Conservation (phyloP, 352 stramenopile species). For the Globisporangium barbulae region DNA sequence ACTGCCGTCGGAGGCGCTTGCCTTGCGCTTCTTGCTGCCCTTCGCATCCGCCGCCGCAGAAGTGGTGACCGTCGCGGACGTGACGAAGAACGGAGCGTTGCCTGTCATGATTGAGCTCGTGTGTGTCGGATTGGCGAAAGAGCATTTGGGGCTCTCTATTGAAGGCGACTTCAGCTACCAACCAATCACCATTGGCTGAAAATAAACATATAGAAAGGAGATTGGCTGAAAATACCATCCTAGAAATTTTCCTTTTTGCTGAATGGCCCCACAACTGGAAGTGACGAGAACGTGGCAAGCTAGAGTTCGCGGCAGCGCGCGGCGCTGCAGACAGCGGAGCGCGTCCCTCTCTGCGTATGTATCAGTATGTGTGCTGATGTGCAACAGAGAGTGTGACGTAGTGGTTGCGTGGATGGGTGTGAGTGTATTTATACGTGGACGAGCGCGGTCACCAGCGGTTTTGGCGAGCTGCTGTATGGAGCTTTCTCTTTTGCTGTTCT, state of each 20-base stretch:
- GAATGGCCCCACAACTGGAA: constrained; percentile 46
- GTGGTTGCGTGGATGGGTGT: neutral
- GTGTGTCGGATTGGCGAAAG: neutral
- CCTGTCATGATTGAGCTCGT: constrained; percentile 42
- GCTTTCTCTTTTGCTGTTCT: constrained; percentile 39
- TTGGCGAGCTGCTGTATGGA: constrained; percentile 60
- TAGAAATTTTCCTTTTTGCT: neutral
- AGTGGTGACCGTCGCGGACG: constrained; percentile 26
- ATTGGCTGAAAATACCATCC: constrained; percentile 12
- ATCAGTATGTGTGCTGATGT: neutral
- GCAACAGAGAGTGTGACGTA: neutral
- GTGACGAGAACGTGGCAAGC: constrained; percentile 41
- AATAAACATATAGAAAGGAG: neutral
- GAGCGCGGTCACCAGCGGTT: constrained; percentile 45
- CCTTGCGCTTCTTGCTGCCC: constrained; percentile 17
- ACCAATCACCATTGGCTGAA: constrained; percentile 4
- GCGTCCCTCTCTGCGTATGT: neutral
- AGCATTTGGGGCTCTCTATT: neutral
- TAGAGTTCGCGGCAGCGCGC: constrained; percentile 22
- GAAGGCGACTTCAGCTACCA: neutral
- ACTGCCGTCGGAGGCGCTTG: constrained; percentile 28
- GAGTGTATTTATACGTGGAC: neutral
- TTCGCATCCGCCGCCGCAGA: constrained; percentile 1
- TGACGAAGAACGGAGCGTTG: constrained; percentile 39
- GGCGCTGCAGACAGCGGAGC: constrained; percentile 14